A percentile compares a stretch with the other conserved stretches of the same genome.
phyloP scores from a whole-genome alignment of 306 rosid genomes.

The Crataegus laevigata region DNA sequence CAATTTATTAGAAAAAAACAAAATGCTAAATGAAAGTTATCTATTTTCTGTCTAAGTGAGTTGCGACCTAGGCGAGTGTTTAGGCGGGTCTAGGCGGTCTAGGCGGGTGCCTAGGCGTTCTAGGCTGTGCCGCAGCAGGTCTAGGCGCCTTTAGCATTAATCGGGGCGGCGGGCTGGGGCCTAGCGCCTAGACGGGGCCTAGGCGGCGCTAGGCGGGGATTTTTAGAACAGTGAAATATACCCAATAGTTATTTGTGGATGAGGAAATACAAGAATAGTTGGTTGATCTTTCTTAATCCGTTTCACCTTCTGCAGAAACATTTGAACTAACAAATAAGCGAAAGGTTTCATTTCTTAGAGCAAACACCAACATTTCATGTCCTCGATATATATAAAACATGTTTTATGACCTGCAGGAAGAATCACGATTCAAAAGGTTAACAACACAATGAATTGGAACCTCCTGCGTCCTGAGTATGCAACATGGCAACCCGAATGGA shows the following conservation, averaged over 20 bases:
- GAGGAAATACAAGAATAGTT: conserved; percentile 20
- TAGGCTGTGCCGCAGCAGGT: too few relatives aligned
- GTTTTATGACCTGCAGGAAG: background rate
- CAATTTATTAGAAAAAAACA: too few relatives aligned
- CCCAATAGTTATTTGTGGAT: background rate
- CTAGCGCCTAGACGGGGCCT: too few relatives aligned
- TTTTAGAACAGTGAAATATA: too few relatives aligned
- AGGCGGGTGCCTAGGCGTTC: too few relatives aligned
- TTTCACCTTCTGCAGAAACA: conserved; percentile 36
- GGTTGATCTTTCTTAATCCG: conserved; percentile 66
- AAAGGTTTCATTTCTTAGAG: conserved; percentile 15
- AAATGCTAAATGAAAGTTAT: too few relatives aligned
- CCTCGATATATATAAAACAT: background rate
- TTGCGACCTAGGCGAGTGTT: too few relatives aligned
- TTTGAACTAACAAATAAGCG: conserved; percentile 42
- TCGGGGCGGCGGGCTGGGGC: too few relatives aligned
- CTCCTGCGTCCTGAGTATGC: conserved; percentile 37
- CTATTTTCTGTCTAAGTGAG: too few relatives aligned
- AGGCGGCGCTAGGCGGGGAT: too few relatives aligned
- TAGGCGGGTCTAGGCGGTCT: too few relatives aligned
- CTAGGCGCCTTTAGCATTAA: too few relatives aligned
- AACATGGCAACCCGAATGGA: conserved; percentile 44
- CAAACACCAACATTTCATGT: background rate
- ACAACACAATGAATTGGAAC: conserved; percentile 35
- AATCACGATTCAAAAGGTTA: background rate